Base-by-base conservation (phyloP, 2,329 filamentous ascomycete genomes). In the Aspergillus flavus region DNA sequence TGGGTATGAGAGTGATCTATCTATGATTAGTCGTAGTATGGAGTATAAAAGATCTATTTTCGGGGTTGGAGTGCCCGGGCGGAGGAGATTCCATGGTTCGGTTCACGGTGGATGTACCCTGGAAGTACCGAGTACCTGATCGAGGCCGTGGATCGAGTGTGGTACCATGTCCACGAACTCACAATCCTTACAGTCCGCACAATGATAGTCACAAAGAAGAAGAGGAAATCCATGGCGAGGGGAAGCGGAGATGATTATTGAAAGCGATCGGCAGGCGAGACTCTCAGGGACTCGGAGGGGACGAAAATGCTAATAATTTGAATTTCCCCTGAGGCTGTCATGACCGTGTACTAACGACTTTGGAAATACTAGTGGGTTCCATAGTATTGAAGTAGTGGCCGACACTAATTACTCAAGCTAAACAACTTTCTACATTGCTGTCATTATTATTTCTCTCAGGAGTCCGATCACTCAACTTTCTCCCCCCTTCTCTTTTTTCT, bases 201-300 rank as follows among this genome's bases (percentile, higher is more conserved):
- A 28, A 28, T 28, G 45, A 48, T 6, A 14, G 11, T 16, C 12
- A 48, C 19, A 26, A 48, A 26, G 11, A 23, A 12, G 23, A 48
- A 26, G 45, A 26, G 19, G 6, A 48, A 14, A 19, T 19, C 7
- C 23, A 19, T 16, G 5, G 28, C 0, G 26, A 48, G n/a, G n/a
- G 10, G 26, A 52, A 52, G 53, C 52, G 41, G 23, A 58, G 32
- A 46, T 39, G 34, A 64, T 60, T 63, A 67, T 69, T 74, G 71
- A 67, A 65, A 48, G 64, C 60, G 72, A 73, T 73, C 72, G 68
- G 67, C 69, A 63, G 70, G 67, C 69, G 67, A 72, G 71, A 72
- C 68, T 59, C 34, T 26, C n/a, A 10, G 60, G 21, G 45, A 48
- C 50, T 62, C 5, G 58, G 52, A 45, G 52, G 39, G 28, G 59